Conservation (phyloP, 164 flowering plant genomes). For the Platanus orientalis region DNA sequence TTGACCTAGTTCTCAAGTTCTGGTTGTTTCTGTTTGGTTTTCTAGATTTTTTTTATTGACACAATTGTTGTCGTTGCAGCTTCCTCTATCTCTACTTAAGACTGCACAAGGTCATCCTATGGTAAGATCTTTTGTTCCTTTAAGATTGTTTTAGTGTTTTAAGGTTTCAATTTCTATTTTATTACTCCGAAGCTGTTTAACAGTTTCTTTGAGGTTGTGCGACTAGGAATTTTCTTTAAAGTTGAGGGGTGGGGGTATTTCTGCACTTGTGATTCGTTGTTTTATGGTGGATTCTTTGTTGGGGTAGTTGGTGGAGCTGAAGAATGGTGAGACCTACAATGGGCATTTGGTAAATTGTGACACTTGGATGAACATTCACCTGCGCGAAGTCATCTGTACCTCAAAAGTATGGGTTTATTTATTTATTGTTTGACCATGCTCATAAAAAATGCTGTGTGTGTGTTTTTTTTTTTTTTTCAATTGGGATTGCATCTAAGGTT, state of each 20-base stretch:
- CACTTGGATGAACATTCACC: slow-evolving; percentile 99
- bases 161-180: neutral
- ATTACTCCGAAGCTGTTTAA: no score
- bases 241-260: no score
- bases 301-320: slow-evolving; percentile 82
- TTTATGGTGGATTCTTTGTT: slow-evolving; percentile 16
- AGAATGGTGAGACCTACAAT: slow-evolving; percentile 97
- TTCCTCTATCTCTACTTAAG: slow-evolving; percentile 87
- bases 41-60: neutral
- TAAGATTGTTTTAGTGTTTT: neutral
- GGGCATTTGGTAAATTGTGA: slow-evolving; percentile 97
- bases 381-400: slow-evolving; percentile 96
- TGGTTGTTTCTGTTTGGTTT: neutral
- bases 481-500: no score
- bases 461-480: no score
- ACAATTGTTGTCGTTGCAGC: slow-evolving; percentile 36
- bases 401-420: no score
- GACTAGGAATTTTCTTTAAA: no score
- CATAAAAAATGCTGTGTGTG: no score
- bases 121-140: slow-evolving; percentile 40
- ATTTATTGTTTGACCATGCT: no score
- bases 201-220: slow-evolving; percentile 15
- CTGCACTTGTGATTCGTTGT: neutral
- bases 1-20: neutral
- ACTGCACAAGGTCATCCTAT: slow-evolving; percentile 96